These are phyloP conservation scores for Nannochloropsis salina DNA, from an alignment of 108 stramenopile species.

Conservation along the genomic window DNA sequence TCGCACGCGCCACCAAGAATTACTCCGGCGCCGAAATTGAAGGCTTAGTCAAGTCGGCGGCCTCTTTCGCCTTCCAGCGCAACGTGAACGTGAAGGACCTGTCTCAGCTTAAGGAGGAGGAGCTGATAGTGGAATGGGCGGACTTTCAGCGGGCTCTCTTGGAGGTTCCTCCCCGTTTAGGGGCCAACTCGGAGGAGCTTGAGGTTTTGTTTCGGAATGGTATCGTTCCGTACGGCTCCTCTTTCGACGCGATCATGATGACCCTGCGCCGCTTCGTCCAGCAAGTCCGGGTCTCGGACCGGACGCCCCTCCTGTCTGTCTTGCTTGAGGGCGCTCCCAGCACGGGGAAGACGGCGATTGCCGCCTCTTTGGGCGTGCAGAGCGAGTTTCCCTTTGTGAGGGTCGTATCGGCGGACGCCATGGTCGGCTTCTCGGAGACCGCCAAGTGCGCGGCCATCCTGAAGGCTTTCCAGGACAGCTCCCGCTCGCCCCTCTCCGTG, in stretches of 20 bases:
- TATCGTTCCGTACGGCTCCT: constrained; percentile 83
- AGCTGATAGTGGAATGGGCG: constrained; percentile 67
- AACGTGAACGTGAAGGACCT: constrained; percentile 77
- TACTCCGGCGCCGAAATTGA: constrained; percentile 98
- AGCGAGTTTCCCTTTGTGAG: constrained; percentile 90
- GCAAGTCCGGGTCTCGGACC: constrained; percentile 64
- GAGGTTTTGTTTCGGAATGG: constrained; percentile 85
- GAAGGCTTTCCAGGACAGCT: constrained; percentile 92
- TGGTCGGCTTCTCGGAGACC: constrained; percentile 75
- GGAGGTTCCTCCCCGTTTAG: constrained; percentile 92
- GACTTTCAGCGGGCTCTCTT: constrained; percentile 81
- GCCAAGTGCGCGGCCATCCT: constrained; percentile 80
- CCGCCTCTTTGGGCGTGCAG: constrained; percentile 84
- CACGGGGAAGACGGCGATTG: constrained; percentile 93
- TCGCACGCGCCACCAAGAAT: constrained; percentile 88
- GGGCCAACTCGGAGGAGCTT: constrained; percentile 78
- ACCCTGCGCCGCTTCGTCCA: constrained; percentile 78
- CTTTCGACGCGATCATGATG: constrained; percentile 70
- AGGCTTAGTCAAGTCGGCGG: constrained; percentile 92
- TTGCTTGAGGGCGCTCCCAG: constrained; percentile 72
- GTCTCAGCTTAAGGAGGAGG: constrained; percentile 75
- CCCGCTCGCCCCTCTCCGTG: constrained; percentile 88
- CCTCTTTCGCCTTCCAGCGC: constrained; percentile 70
- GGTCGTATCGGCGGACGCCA: constrained; percentile 90
- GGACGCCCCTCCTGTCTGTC: constrained; percentile 86